Base-by-base conservation (phyloP, 192 early-diverging fungal species). In the Entomortierella chlamydospora region DNA sequence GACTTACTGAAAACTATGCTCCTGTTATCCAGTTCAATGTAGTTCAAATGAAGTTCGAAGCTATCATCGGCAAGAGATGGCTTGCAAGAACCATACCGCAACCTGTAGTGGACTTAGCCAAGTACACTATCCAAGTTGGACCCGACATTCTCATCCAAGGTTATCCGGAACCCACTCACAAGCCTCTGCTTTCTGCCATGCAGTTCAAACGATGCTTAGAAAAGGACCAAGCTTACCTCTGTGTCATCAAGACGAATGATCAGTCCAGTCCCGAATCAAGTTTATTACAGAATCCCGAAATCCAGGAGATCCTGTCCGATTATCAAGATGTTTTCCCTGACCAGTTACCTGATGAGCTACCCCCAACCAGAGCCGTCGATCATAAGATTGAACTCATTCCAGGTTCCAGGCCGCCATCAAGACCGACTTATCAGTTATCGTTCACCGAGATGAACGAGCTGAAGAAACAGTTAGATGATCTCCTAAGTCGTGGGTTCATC, bases 401-500 rank as follows among this genome's bases (percentile, higher is more conserved):
- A 8, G 59, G 42, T 28, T 45, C 59, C 11, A 10, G 4, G 25
- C 59, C 59, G 1, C 59, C 59, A 5, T 39, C 59, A 7, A 10
- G 42, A 8, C 59, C 59, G 1, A 61, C 42, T 1, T 61, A 61
- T 18, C 59, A 45, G n/a, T 23, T 61, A 7, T 61, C 42, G 1
- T 15, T 61, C 2, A 28, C 41, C 23, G 42, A 61, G 26, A 61
- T 45, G 59, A 22, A 41, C 45, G 59, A 61, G 26, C 23, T 61
- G 2, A 61, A 45, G 59, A 41, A 28, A 23, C 59, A 61, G 59
- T 23, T 61, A 8, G 56, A 58, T 39, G 56, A 47, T 47, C 20
- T 47, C 15, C 12, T 47, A 11, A 3, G 15, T 2, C 45, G 50
- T 3, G 80, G 81, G 0, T 55, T 83, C 20, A 85, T 87, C 29